phyloP scores from a whole-genome alignment of 2,329 filamentous ascomycete species.

The Colletotrichum phormii region DNA sequence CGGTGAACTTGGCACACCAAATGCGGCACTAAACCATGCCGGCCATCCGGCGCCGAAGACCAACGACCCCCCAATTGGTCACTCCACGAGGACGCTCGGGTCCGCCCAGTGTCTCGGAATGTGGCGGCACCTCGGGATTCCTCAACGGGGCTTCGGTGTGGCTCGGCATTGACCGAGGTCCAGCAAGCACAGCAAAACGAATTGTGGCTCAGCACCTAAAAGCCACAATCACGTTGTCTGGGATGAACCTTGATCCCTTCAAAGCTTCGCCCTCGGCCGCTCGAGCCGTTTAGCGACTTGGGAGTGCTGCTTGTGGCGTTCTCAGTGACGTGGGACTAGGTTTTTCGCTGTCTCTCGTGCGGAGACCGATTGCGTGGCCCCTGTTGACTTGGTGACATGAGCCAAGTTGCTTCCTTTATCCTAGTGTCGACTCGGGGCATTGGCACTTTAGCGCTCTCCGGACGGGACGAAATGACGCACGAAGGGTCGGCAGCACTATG shows the following conservation, averaged over 20 bases:
- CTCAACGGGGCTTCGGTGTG: neutral
- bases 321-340: conserved; percentile 29
- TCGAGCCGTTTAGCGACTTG: conserved; percentile 10
- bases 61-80: conserved; percentile 11
- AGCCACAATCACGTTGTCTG: conserved; percentile 11
- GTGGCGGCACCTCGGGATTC: neutral
- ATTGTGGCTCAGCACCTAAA: conserved; percentile 9
- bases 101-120: neutral
- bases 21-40: conserved; percentile 15
- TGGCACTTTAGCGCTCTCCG: conserved; percentile 18
- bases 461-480: conserved; percentile 32
- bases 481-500: conserved; percentile 12
- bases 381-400: conserved; percentile 30
- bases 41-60: neutral
- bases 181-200: neutral
- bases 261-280: neutral
- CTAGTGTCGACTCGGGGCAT: conserved; percentile 13
- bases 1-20: neutral
- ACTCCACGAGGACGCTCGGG: neutral
- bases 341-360: neutral
- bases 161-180: conserved; percentile 6
- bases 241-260: neutral
- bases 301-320: neutral
- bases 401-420: conserved; percentile 17
- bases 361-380: conserved; percentile 31